Conservation (phyloP, 2,329 filamentous ascomycete genomes). For the Xylaria sp. region DNA sequence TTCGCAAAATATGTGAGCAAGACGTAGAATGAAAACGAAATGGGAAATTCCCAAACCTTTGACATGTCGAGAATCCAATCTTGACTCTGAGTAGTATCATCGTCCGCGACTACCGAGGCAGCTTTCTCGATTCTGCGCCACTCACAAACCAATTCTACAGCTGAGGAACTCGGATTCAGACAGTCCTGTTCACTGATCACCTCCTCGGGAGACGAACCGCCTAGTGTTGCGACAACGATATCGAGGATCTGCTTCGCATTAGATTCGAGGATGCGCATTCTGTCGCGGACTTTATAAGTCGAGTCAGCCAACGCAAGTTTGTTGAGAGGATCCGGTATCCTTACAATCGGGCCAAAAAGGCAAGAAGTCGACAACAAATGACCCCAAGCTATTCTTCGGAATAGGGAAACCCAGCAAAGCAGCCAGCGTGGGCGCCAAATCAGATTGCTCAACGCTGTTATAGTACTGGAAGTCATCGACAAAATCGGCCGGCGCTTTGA, state of each 20-base stretch:
- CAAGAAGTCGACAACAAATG: slow-evolving; percentile 75
- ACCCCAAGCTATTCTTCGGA: slow-evolving; percentile 83
- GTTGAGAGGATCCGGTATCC: slow-evolving; percentile 7
- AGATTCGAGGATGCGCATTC: slow-evolving; percentile 62
- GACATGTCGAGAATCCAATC: slow-evolving; percentile 41
- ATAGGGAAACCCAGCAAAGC: slow-evolving; percentile 82
- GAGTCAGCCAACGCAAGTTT: slow-evolving; percentile 16
- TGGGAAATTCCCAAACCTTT: slow-evolving; percentile 31
- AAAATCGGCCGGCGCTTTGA: slow-evolving; percentile 51
- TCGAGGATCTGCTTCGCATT: slow-evolving; percentile 78
- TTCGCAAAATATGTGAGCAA: slow-evolving; percentile 14
- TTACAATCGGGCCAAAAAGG: slow-evolving; percentile 66
- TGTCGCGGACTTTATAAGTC: slow-evolving; percentile 27
- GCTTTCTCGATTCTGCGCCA: slow-evolving; percentile 48
- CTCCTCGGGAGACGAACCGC: slow-evolving; percentile 39
- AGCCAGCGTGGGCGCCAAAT: slow-evolving; percentile 84
- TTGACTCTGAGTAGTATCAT: slow-evolving; percentile 1
- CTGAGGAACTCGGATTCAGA: slow-evolving; percentile 38
- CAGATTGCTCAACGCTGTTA: slow-evolving; percentile 80
- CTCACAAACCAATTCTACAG: slow-evolving; percentile 61
- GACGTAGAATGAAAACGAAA: not conserved
- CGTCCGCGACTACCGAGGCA: slow-evolving; percentile 10
- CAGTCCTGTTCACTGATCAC: slow-evolving; percentile 24
- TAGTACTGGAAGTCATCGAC: slow-evolving; percentile 78
- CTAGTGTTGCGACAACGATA: slow-evolving; percentile 70